Base-by-base conservation (phyloP, 805 yeast species). In the Candida jianshihensis region DNA sequence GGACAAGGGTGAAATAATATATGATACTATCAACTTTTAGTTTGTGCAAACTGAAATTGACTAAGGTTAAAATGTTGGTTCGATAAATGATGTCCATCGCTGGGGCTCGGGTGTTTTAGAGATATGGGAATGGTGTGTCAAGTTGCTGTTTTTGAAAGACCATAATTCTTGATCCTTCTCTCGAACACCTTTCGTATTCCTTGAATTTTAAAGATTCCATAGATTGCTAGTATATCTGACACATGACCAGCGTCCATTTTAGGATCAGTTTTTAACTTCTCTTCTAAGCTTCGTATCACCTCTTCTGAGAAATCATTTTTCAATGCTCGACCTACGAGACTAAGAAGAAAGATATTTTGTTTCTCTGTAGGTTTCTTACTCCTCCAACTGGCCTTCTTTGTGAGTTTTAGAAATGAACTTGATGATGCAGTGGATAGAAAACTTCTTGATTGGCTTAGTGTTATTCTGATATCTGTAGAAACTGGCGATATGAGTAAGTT, bases 391-490 rank as follows among this genome's bases (percentile, higher is more conserved):
- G 31, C 15, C 13, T 11, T 9, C 16, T 19, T 29, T 7, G 13
- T 13, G 12, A n/a, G 15, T 4, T 19, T 19, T 17, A 9, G 19
- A 17, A 14, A 11, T 16, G 30, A 16, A 7, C n/a, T 4, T 16
- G 16, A 17, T 6, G 6, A 5, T 12, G 22, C 22, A 10, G 30
- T 4, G 6, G 8, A 10, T 12, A 27, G 13, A 17, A 27, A 17
- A 10, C 17, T 18, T 11, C 43, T 39, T 6, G 27, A 33, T 8
- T 40, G 36, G 1, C 37, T 34, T 11, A 49, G 29, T 7, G 46
- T 15, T 21, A 44, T 36, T 11, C 39, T 30, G 1, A 61, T 46
- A 9, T 59, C 48, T 7, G 41, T 46, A 13, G 57, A 53, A 3
- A 51, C 49, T 14, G 56, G 57, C 3, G 49, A 41, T 4, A 24